phyloP scores from a whole-genome alignment of 2,329 filamentous ascomycete genomes.

The Cladosporium oxysporum region DNA sequence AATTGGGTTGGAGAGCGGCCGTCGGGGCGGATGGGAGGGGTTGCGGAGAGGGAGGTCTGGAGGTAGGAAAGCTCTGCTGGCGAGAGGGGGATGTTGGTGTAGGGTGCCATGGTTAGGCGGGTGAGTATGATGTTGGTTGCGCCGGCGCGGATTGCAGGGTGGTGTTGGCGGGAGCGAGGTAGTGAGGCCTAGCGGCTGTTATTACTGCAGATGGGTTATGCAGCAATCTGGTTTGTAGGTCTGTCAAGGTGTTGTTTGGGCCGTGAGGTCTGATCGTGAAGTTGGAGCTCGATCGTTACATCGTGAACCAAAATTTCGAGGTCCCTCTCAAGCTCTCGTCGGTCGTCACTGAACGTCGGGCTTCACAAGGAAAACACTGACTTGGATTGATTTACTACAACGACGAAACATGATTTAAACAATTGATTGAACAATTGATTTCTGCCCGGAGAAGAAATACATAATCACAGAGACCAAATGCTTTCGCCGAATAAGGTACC shows the following conservation, averaged over 20 bases:
- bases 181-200: too few relatives aligned
- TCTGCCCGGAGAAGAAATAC: too few relatives aligned
- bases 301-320: slow-evolving; percentile 12
- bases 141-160: not conserved
- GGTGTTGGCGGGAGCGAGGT: not conserved
- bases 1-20: slow-evolving; percentile 81
- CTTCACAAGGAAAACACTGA: not conserved
- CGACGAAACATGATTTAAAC: too few relatives aligned
- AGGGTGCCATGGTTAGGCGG: slow-evolving; percentile 57
- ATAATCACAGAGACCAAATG: too few relatives aligned
- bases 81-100: slow-evolving; percentile 70
- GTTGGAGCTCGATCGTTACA: not conserved
- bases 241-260: not conserved
- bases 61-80: slow-evolving; percentile 96
- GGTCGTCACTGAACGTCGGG: not conserved
- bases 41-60: slow-evolving; percentile 78
- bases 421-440: too few relatives aligned
- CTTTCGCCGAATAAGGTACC: too few relatives aligned
- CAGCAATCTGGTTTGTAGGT: too few relatives aligned
- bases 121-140: not conserved
- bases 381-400: not conserved
- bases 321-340: not conserved
- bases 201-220: not conserved
- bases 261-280: not conserved
- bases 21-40: slow-evolving; percentile 86